Evolutionary conservation across 257 asterid genomes (phyloP), one percentile per base, ranked within the genome.

Genomic region (Leonotis leonurus): DNA sequence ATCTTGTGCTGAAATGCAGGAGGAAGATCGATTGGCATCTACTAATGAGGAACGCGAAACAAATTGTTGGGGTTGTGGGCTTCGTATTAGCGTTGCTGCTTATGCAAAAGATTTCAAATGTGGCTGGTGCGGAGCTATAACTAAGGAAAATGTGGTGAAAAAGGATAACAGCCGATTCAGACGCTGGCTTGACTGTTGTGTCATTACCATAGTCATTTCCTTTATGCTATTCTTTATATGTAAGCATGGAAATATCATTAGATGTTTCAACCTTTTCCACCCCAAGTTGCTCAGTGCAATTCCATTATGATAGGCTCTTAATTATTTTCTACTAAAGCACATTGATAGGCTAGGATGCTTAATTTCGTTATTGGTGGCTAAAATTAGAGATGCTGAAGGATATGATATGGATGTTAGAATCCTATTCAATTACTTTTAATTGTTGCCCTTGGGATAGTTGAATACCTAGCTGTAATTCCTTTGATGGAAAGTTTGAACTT

Each of bases 111-210:
- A 80, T 70, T 89, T 92, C 72, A 86, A 83, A 74, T 92, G 97
- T 25, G 94, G 93, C 59, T 92, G 96, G 99, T 92, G 97, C 68
- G 99, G 96, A 74, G 96, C 97, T 51, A 85, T 92, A 70, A 86
- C 96, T 36, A 76, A 83, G 72, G 88, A 70, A 60, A 76, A 76
- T 46, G 69, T 73, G 17, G 62, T 59, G 63, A 85, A 80, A 67
- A 56, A 21, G 49, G 94, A 83, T 54, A 70, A 73, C 64, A 66
- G 79, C 20, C 60, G 70, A 66, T 80, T 86, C 78, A 92, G 90
- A 62, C 87, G 84, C 45, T 81, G 80, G 76, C 83, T 93, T 8
- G 97, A 92, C 65, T 77, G 82, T 17, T 84, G 85, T 68, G 80
- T 86, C 67, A 87, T 92, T 60, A 58, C 73, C 64, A 52, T 82